Evolutionary conservation across 1,139 yeast species (phyloP), one percentile per base, ranked within the genome.

Genomic region (Scheffersomyces illinoinensis): DNA sequence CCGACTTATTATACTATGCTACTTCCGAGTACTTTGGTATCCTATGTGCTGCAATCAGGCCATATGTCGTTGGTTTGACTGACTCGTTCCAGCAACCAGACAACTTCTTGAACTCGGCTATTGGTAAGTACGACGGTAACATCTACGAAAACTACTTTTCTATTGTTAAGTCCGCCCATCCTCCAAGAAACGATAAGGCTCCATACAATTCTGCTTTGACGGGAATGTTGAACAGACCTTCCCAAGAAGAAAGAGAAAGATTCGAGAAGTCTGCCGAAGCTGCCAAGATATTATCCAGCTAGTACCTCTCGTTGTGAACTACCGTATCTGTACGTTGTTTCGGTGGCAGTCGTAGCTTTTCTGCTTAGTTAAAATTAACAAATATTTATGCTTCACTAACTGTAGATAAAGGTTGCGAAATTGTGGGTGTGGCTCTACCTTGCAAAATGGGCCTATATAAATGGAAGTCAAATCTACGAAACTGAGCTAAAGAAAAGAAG

Each of bases 1-100:
- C 80, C 10, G 74, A 73, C 23, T 72, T 79, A 53, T 73, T 77
- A 65, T 70, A 75, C 56, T 70, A 70, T 54, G 70, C 78, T 64
- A 73, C 74, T 59, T 68, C 75, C 58, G 66, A 66, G 55, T 69
- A 71, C 59, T 72, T 78, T 61, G 78, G 81, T 56, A 71, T 68
- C 56, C 70, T 77, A 59, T 77, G 79, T 66, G 63, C 64, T 57
- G 77, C 76, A 60, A 65, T 81, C 60, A 78, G 85, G 71, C 83
- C 83, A 52, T 74, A 78, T 62, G 81, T 77, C 52, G 73, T 81
- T 62, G 79, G 82, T 26, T 77, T 74, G 62, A 80, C 84, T 52
- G 85, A 81, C 68, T 72, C 84, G n/a, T 81, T 81, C 82, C 82
- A 79, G 66, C 74, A 71, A 62, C 72, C 82, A 50, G 85, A 81